Evolutionary conservation across 2,329 filamentous ascomycete species (phyloP).

Genomic region (Microdochium paspali): DNA sequence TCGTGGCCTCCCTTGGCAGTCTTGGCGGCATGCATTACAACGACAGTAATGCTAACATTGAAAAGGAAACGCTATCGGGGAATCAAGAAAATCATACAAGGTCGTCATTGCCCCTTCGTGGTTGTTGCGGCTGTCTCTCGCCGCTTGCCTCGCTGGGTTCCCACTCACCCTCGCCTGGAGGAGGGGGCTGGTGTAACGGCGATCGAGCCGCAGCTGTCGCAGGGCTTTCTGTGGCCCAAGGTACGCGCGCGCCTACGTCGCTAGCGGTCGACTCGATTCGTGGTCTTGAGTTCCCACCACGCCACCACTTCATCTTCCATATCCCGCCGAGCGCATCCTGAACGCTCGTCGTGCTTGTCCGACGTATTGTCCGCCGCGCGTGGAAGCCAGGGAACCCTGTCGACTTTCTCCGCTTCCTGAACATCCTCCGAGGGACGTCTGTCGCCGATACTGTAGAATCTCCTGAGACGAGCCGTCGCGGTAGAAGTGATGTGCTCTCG

Average conservation of each 20-base stretch:
- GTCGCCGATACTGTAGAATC: constrained; percentile 13
- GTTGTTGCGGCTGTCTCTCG: background rate
- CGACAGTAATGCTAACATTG: too few relatives aligned
- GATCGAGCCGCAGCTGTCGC: too few relatives aligned
- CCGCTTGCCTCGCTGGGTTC: background rate
- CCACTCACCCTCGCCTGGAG: background rate
- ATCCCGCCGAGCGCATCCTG: constrained; percentile 43
- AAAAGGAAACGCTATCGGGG: background rate
- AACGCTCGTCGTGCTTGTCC: constrained; percentile 27
- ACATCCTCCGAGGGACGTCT: constrained; percentile 16
- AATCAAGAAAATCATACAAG: constrained; percentile 1
- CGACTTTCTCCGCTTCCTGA: constrained; percentile 42
- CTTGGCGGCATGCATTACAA: too few relatives aligned
- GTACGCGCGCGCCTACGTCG: background rate
- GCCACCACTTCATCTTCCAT: constrained; percentile 48
- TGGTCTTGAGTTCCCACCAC: constrained; percentile 8
- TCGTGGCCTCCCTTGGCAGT: too few relatives aligned
- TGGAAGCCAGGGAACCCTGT: constrained; percentile 54
- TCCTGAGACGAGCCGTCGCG: constrained; percentile 11
- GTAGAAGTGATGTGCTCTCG: constrained; percentile 30
- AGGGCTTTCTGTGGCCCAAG: background rate
- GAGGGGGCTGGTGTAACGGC: background rate
- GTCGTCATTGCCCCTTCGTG: background rate
- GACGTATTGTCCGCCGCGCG: constrained; percentile 32
- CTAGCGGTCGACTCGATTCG: constrained; percentile 1